Evolutionary conservation across 2,329 filamentous ascomycete genomes (phyloP).

Genomic region (Fusarium tjaetaba): DNA sequence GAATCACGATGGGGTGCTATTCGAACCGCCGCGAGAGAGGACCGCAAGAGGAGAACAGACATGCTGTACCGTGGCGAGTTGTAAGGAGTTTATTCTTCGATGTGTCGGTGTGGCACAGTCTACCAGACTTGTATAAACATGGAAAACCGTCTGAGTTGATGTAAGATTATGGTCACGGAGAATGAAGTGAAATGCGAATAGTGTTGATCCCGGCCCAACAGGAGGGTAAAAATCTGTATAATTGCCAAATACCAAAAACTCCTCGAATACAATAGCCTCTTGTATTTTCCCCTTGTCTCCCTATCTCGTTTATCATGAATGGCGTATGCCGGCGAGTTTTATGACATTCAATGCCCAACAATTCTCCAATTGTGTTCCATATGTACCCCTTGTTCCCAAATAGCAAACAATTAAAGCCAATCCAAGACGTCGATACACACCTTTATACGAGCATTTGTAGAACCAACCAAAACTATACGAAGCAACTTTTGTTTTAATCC

Average conservation of each 20-base stretch:
- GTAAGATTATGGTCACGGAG: constrained; percentile 40
- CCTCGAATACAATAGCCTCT: constrained; percentile 28
- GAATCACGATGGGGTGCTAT: constrained; percentile 68
- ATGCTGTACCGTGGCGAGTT: constrained; percentile 64
- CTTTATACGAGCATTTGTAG: neutral
- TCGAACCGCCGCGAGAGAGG: constrained; percentile 63
- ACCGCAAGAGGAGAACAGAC: constrained; percentile 62
- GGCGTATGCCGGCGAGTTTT: neutral
- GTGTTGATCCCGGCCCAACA: constrained; percentile 13
- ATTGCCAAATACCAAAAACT: constrained; percentile 41
- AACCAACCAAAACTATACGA: neutral
- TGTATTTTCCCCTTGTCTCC: constrained; percentile 18
- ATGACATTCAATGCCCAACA: neutral
- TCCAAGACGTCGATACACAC: neutral
- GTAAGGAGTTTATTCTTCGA: constrained; percentile 44
- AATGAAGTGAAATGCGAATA: constrained; percentile 25
- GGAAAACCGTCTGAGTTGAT: constrained; percentile 29
- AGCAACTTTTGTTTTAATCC: constrained; percentile 2
- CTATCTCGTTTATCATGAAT: neutral
- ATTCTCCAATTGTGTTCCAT: neutral
- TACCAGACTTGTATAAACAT: constrained; percentile 38
- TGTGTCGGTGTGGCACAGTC: neutral
- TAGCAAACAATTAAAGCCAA: neutral
- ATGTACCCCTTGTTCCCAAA: neutral
- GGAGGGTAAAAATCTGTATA: constrained; percentile 34